These are phyloP conservation scores for Talaromyces adpressus DNA, from an alignment of 495 filamentous ascomycete genomes.

Conservation along the genomic window DNA sequence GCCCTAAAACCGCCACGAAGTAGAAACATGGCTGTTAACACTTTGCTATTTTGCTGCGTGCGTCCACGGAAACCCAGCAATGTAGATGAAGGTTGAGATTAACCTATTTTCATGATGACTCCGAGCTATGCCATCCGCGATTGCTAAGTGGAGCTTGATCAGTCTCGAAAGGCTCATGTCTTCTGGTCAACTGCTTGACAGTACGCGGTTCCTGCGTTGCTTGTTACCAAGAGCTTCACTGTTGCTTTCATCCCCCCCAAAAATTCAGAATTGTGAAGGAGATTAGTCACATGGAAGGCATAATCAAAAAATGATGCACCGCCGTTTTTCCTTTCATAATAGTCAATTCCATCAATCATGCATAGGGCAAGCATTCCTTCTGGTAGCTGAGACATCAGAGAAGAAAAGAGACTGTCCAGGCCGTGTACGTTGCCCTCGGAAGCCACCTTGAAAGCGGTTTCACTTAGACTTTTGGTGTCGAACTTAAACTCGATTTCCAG, in stretches of 20 bases:
- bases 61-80: neutral
- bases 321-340: too few species aligned
- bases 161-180: neutral
- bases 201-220: neutral
- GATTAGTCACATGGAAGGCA: neutral
- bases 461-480: too few species aligned
- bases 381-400: too few species aligned
- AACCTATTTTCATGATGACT: neutral
- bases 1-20: neutral
- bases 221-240: neutral
- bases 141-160: neutral
- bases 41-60: neutral
- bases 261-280: neutral
- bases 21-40: neutral
- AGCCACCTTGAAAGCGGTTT: too few species aligned
- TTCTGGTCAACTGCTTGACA: neutral
- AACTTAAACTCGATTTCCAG: too few species aligned
- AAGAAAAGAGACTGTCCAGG: too few species aligned
- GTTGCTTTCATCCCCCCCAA: neutral
- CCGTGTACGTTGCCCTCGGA: too few species aligned
- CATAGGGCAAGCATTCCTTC: too few species aligned
- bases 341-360: too few species aligned
- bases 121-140: neutral
- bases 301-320: neutral
- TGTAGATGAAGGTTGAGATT: neutral